phyloP scores from a whole-genome alignment of 768 basidiomycete genomes.

The Leccinellum albellum region DNA sequence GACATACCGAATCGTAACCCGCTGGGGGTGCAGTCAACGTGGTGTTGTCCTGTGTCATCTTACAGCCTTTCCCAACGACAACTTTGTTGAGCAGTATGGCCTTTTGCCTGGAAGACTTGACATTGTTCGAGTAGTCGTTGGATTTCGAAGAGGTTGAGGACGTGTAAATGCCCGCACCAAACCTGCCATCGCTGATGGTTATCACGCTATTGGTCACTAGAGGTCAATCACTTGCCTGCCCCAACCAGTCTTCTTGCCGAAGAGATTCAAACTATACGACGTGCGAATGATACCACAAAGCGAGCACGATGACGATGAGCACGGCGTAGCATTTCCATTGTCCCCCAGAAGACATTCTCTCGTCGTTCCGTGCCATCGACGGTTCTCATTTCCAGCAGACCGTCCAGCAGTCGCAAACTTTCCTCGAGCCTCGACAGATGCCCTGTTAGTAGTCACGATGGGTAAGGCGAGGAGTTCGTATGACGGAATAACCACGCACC shows the following conservation, averaged over 20 bases:
- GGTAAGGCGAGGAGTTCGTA: background rate
- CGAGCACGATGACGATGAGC: conserved; percentile 54
- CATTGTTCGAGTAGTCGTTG: conserved; percentile 66
- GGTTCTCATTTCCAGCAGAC: conserved; percentile 66
- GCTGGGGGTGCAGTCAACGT: conserved; percentile 53
- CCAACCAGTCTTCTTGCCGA: conserved; percentile 70
- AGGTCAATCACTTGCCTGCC: conserved; percentile 45
- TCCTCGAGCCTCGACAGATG: conserved; percentile 55
- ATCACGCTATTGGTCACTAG: background rate
- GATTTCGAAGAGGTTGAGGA: conserved; percentile 81
- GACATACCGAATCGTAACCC: conserved; percentile 64
- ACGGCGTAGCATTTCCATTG: conserved; percentile 49
- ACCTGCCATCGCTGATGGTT: conserved; percentile 36
- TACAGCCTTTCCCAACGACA: conserved; percentile 65
- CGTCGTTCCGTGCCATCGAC: conserved; percentile 72
- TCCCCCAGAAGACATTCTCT: conserved; percentile 64
- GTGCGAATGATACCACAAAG: conserved; percentile 62
- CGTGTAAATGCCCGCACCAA: conserved; percentile 69
- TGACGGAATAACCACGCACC: conserved; percentile 33
- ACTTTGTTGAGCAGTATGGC: conserved; percentile 75
- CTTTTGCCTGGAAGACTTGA: conserved; percentile 51
- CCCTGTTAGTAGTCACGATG: conserved; percentile 29
- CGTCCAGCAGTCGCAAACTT: conserved; percentile 52
- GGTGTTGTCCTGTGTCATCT: conserved; percentile 57
- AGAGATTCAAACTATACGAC: conserved; percentile 60